Percentiles rank a stretch among this genome's conserved stretches.
Evolutionary conservation across 106 monocot genomes (phyloP).

Genomic region (Dendrobium chrysotoxum): DNA sequence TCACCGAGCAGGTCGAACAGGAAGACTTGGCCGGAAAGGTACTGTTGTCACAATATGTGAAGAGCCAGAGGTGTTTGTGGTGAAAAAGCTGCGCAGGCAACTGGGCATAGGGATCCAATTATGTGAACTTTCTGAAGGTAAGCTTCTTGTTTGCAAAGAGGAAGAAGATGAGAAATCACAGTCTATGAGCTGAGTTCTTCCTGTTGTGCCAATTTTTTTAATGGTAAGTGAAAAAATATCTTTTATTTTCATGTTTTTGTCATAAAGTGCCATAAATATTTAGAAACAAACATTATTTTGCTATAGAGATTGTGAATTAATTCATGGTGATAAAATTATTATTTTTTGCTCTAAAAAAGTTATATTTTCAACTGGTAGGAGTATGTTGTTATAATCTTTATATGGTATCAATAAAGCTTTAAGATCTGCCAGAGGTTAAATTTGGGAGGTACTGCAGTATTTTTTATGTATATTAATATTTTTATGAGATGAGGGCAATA

Average conservation of each 20-base stretch:
- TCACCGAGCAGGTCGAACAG: constrained; percentile 85
- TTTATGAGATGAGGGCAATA: too few species aligned
- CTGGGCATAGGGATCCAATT: constrained; percentile 43
- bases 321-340: not conserved
- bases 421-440: not conserved
- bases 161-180: constrained; percentile 28
- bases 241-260: not conserved
- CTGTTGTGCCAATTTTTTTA: not conserved
- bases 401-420: not conserved
- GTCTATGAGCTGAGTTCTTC: constrained; percentile 9
- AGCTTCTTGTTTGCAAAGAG: constrained; percentile 46
- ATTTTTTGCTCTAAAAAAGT: not conserved
- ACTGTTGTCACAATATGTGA: constrained; percentile 81
- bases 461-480: too few species aligned
- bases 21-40: constrained; percentile 83
- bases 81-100: constrained; percentile 75
- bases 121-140: constrained; percentile 82
- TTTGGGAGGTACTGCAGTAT: too few species aligned
- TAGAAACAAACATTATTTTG: too few species aligned
- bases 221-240: not conserved
- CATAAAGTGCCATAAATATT: too few species aligned
- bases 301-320: too few species aligned
- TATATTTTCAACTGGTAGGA: not conserved
- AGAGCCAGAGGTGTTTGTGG: constrained; percentile 71
- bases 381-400: not conserved